These are phyloP conservation scores for Leccinum subrobustum DNA, from an alignment of 1,284 basidiomycete species.

Conservation along the genomic window DNA sequence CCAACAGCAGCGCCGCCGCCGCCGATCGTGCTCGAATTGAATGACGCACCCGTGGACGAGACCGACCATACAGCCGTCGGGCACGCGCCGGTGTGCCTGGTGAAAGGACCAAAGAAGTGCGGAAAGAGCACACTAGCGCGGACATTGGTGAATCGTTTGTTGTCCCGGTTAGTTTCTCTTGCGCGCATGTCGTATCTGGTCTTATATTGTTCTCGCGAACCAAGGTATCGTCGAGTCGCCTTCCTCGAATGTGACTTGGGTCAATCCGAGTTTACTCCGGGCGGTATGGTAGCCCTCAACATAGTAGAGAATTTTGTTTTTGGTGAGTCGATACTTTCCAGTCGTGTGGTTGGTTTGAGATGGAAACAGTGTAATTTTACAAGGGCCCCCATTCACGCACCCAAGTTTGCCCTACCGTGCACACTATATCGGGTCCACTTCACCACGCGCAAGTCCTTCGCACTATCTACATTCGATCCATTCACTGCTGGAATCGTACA, in stretches of 20 bases:
- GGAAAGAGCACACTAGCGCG: slow-evolving; percentile 91
- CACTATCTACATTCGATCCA: slow-evolving; percentile 74
- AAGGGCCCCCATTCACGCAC: slow-evolving; percentile 87
- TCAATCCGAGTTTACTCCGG: slow-evolving; percentile 91
- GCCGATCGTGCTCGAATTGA: slow-evolving; percentile 59
- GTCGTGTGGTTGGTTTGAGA: slow-evolving; percentile 1
- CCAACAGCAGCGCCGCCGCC: background rate
- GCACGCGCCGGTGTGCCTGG: slow-evolving; percentile 46
- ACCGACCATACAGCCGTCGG: slow-evolving; percentile 82
- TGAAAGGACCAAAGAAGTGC: slow-evolving; percentile 83
- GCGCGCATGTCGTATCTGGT: background rate
- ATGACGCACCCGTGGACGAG: slow-evolving; percentile 71
- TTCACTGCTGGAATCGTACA: slow-evolving; percentile 70
- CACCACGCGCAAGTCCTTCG: slow-evolving; percentile 79
- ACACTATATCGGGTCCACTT: slow-evolving; percentile 81
- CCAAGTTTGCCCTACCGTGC: slow-evolving; percentile 68
- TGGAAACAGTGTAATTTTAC: background rate
- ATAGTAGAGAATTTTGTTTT: slow-evolving; percentile 68
- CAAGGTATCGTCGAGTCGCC: slow-evolving; percentile 73
- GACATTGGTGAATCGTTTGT: slow-evolving; percentile 70
- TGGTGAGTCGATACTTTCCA: slow-evolving; percentile 45
- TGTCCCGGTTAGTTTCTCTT: slow-evolving; percentile 43
- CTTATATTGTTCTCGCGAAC: slow-evolving; percentile 1
- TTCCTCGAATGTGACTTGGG: slow-evolving; percentile 93
- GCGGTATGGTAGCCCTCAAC: slow-evolving; percentile 82